Conservation (phyloP, 257 asterid species). For the Capsicum pubescens region DNA sequence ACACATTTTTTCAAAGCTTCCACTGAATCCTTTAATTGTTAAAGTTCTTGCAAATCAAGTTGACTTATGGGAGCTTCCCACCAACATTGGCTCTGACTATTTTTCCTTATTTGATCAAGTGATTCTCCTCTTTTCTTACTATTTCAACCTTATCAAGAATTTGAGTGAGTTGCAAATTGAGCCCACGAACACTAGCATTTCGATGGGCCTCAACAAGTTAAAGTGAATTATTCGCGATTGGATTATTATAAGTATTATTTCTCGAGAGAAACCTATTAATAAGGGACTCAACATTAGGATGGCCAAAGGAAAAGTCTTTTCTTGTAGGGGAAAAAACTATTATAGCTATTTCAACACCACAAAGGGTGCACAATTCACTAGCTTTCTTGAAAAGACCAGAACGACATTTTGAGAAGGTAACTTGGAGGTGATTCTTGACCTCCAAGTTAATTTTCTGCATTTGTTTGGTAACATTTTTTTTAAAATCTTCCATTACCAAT, state of each 20-base stretch:
- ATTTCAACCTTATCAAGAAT: slow-evolving; percentile 53
- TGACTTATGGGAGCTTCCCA: slow-evolving; percentile 63
- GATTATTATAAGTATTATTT: slow-evolving; percentile 25
- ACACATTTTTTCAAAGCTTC: slow-evolving; percentile 60
- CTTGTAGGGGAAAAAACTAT: slow-evolving; percentile 79
- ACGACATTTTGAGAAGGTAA: slow-evolving; percentile 76
- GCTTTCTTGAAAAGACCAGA: slow-evolving; percentile 79
- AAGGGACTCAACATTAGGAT: slow-evolving; percentile 68
- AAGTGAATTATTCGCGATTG: slow-evolving; percentile 35
- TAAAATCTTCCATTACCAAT: slow-evolving; percentile 52
- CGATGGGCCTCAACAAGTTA: slow-evolving; percentile 56
- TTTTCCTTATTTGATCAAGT: slow-evolving; percentile 56
- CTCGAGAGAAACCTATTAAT: slow-evolving; percentile 50
- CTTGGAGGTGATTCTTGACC: slow-evolving; percentile 67
- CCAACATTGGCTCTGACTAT: slow-evolving; percentile 53
- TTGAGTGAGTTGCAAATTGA: slow-evolving; percentile 63
- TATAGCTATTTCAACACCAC: slow-evolving; percentile 73
- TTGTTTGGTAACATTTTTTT: slow-evolving; percentile 36
- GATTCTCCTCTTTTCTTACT: slow-evolving; percentile 63
- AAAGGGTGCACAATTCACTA: slow-evolving; percentile 69
- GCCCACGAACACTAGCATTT: slow-evolving; percentile 54
- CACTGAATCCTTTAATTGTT: slow-evolving; percentile 64
- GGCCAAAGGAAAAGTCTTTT: slow-evolving; percentile 77
- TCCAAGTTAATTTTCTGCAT: slow-evolving; percentile 45
- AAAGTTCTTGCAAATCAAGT: slow-evolving; percentile 56